Base-by-base conservation (phyloP, 2,329 filamentous ascomycete genomes). In the Alternaria conjuncta region DNA sequence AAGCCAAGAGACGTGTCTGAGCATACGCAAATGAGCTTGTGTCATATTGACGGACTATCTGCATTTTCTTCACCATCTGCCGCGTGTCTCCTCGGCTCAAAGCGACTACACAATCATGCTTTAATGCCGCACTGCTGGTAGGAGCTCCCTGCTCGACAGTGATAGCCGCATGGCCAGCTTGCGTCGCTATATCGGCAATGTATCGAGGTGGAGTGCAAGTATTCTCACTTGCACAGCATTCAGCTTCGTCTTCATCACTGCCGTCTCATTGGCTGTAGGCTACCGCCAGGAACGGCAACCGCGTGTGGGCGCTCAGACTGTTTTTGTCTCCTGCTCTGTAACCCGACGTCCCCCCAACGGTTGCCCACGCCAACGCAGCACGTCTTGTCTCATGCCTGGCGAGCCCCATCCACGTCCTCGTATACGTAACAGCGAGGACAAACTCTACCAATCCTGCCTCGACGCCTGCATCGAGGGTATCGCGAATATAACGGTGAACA, bases 391-490 rank as follows among this genome's bases (percentile, higher is more conserved):
- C 46, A 71, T 72, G 70, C 49, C 59, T 57, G 43, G 47, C n/a
- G 56, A 51, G 45, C 21, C 28, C 20, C 41, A 55, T 45, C 44
- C 28, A 15, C 7, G 44, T 50, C n/a, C 32, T 49, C 59, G 23
- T 41, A 15, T 44, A 56, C 57, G 60, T 23, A 64, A 45, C 23
- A 69, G 54, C 46, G 61, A 64, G 15, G 62, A 71, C 9, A 61
- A 67, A 30, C 58, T 66, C 2, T 71, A 67, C 30, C 55, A 66
- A 15, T 57, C 59, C 10, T 56, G 51, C 23, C 66, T 74, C 3
- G 57, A 68, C 15, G 66, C 64, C 11, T 71, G 70, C 28, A 70
- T 74, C 3, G 44, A 69, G 26, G 67, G 67, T 10, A 63, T 75
- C 11, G 51, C 63, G 25, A 60, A 65, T 8, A 57, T 74, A 44